Evolutionary conservation across 2,329 filamentous ascomycete genomes (phyloP).

Genomic region (Corniculantispora saksenae): DNA sequence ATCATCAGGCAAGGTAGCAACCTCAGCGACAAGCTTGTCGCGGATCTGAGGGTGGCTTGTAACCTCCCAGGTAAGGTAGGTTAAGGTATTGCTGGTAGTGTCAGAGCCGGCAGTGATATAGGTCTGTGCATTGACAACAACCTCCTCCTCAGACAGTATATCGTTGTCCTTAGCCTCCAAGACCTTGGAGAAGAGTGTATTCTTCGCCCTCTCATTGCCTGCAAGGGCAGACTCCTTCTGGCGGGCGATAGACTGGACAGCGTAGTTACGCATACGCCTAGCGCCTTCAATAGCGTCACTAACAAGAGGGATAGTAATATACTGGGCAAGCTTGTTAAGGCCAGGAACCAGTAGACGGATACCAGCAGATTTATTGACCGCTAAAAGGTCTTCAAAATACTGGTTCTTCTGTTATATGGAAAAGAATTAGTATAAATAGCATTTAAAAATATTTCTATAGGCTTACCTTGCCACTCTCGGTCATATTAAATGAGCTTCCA

Average conservation of each 20-base stretch:
- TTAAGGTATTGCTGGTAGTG: constrained; percentile 52
- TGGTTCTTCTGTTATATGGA: constrained; percentile 6
- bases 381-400: constrained; percentile 14
- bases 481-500: constrained; percentile 54
- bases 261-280: constrained; percentile 27
- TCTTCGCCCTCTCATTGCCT: constrained; percentile 24
- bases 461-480: constrained; percentile 50
- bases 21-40: constrained; percentile 35
- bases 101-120: constrained; percentile 55
- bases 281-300: constrained; percentile 11
- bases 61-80: constrained; percentile 47
- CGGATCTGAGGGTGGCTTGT: constrained; percentile 34
- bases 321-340: constrained; percentile 27
- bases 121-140: constrained; percentile 39
- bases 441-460: neutral
- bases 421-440: neutral
- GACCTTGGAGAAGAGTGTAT: constrained; percentile 41
- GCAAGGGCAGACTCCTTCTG: constrained; percentile 28
- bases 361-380: constrained; percentile 24
- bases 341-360: constrained; percentile 32
- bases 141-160: constrained; percentile 32
- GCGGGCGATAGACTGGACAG: constrained; percentile 30
- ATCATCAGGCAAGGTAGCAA: constrained; percentile 34
- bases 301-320: constrained; percentile 29
- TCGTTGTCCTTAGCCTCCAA: constrained; percentile 36